Evolutionary conservation across 495 filamentous ascomycete species (phyloP), one percentile per base, ranked within the genome.

Genomic region (Daldinia grandis): DNA sequence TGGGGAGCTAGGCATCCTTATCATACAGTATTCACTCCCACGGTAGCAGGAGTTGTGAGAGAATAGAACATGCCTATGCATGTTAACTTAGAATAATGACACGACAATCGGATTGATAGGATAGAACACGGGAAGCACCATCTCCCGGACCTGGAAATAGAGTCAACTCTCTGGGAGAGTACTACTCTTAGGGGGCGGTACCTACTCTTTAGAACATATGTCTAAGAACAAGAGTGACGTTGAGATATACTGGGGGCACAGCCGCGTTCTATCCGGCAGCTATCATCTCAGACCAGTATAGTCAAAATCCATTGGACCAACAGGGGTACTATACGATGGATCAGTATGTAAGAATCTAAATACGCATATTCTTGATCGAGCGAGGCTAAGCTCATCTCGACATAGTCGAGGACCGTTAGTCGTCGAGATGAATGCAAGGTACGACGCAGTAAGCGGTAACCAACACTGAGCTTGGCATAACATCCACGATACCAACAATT

Each of bases 271-370:
- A 55, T 51, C 47, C 14, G 35, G 56, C 15, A 50, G 49, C 51
- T 62, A 61, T 44, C 50, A 58, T 47, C 42, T 47, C 5, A 19
- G 33, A 53, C 30, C 19, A 42, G 38, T 49, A 65, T 49, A 54
- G 15, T 7, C 21, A 40, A 19, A 42, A 14, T 33, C 28, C 31
- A 47, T 62, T 33, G 27, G 64, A 47, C 47, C 35, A 27, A 40
- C 2, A 40, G 7, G 14, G 24, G 25, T 21, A 55, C 65, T 69
- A 69, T 68, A 65, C 42, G 28, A 61, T 28, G n/a, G 21, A 27
- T 73, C 38, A 73, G 70, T 47, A 64, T 68, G 56, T 40, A 68
- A 64, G 58, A 66, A 31, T 61, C 65, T 62, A 66, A 53, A 38
- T 53, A 25, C 56, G 50, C 21, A 37, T 68, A 17, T 9, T 65